Evolutionary conservation across 257 asterid genomes (phyloP).

Genomic region (Solanum microdontum): DNA sequence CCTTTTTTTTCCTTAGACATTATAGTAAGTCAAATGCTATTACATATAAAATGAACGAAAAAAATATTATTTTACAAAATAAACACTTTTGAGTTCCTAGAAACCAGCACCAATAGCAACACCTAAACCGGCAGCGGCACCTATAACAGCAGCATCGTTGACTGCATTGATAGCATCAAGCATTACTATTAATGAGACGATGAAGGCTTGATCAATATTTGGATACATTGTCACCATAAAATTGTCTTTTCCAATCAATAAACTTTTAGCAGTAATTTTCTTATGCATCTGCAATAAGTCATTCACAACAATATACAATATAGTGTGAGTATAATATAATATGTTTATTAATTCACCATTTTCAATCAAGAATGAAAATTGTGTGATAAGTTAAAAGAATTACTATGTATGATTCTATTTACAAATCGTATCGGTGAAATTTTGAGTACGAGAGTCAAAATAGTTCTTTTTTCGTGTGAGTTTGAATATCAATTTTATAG

Average conservation of each 20-base stretch:
- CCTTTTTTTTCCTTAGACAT: too few relatives aligned
- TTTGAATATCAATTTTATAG: too few relatives aligned
- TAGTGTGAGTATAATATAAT: neutral
- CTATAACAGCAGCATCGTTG: neutral
- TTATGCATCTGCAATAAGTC: neutral
- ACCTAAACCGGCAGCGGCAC: neutral
- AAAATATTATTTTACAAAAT: neutral
- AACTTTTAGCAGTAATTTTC: neutral
- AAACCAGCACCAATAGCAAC: neutral
- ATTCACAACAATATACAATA: neutral
- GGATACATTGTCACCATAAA: constrained; percentile 16
- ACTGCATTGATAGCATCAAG: constrained; percentile 8
- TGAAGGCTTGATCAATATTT: constrained; percentile 23
- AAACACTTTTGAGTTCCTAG: neutral
- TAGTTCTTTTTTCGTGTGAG: too few relatives aligned
- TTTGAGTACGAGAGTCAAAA: too few relatives aligned
- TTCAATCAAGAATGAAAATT: too few relatives aligned
- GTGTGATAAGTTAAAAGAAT: too few relatives aligned
- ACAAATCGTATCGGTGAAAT: too few relatives aligned
- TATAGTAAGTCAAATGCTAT: too few relatives aligned
- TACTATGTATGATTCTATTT: too few relatives aligned
- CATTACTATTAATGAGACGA: constrained; percentile 13
- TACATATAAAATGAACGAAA: too few relatives aligned
- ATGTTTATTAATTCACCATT: neutral
- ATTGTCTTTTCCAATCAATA: neutral